A percentile compares a stretch with the other conserved stretches of the same genome.
phyloP scores from a whole-genome alignment of 768 basidiomycete genomes.

The Tremella yokohamensis region DNA sequence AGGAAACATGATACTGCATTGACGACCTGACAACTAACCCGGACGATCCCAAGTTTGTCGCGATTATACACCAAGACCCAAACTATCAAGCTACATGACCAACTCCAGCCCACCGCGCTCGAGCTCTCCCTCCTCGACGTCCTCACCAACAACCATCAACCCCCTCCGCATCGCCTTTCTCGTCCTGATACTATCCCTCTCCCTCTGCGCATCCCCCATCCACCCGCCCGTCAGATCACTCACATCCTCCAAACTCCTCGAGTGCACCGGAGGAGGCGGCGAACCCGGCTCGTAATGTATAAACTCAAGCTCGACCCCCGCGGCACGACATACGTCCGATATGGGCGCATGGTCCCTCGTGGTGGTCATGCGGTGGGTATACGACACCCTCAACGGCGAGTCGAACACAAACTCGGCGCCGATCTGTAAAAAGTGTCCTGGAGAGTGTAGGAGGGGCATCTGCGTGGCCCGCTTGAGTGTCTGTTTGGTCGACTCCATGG shows the following conservation, averaged over 20 bases:
- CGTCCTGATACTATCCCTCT: not conserved
- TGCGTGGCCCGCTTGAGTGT: constrained; percentile 57
- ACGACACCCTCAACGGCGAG: constrained; percentile 63
- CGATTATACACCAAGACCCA: no score
- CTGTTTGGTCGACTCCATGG: constrained; percentile 67
- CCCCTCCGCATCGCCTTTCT: constrained; percentile 10
- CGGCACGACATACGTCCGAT: constrained; percentile 62
- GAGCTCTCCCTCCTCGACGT: not conserved
- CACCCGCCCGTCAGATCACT: constrained; percentile 6
- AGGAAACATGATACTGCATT: no score
- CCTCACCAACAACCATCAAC: constrained; percentile 3
- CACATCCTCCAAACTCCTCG: constrained; percentile 15
- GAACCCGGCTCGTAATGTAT: constrained; percentile 44
- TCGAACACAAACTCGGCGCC: constrained; percentile 83
- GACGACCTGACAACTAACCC: no score
- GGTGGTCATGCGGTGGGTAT: constrained; percentile 79
- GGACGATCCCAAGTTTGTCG: not conserved
- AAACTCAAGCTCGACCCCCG: constrained; percentile 54
- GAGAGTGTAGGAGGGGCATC: constrained; percentile 65
- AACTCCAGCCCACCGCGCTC: no score
- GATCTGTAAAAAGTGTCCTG: constrained; percentile 60
- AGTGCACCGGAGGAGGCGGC: constrained; percentile 41
- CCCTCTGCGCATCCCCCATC: constrained; percentile 4
- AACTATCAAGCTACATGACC: no score
- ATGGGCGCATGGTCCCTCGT: constrained; percentile 73